Base-by-base conservation (phyloP, 2,329 filamentous ascomycete genomes). In the Plectosphaerella cucumerina region DNA sequence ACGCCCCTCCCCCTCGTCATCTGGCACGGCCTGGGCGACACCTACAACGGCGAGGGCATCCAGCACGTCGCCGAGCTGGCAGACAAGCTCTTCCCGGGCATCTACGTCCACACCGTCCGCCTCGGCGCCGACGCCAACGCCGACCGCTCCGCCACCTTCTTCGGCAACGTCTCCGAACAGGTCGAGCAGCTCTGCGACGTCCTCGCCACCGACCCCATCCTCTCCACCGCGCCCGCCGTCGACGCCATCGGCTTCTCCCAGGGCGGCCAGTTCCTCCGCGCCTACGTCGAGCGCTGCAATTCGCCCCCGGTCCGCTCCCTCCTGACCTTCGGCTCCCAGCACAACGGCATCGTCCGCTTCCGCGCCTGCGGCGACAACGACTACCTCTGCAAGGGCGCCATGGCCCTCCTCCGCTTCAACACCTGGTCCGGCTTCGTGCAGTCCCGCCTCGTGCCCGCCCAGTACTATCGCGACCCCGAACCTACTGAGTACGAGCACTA, bases 221-320 rank as follows among this genome's bases (percentile, higher is more conserved):
- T 97, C 15, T 86, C 86, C 51, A 89, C 86, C 6, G 89, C 89
- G 0, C 88, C 89, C 0, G 90, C 87, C 56, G 78, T 97, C 64
- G 94, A 97, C 70, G 93, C 92, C 33, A 73, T 99, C 34, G 94
- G 94, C 23, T 97, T 99, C 75, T 94, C 89, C 14, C 94, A 99
- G 70, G 94, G 94, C 56, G 94, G 94, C 1, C 90, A 96, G 67
- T 97, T 99, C 73, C 80, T 99, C n/a, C 85, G 94, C 53, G 94
- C 81, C 21, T 92, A 96, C 66, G 76, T 96, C 57, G 85, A 99
- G 76, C 82, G 90, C 42, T 99, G 94, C 76, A 94, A 91, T 67
- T 63, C 61, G 33, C 86, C 90, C 0, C 85, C 82, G 4, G 81
- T 96, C 12, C 81, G 84, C 58, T 92, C 82, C 65, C 80, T 97